A percentile compares a stretch with the other conserved stretches of the same genome.
Conservation (phyloP, 345 rosid species). For the Eucalyptus pumila region DNA sequence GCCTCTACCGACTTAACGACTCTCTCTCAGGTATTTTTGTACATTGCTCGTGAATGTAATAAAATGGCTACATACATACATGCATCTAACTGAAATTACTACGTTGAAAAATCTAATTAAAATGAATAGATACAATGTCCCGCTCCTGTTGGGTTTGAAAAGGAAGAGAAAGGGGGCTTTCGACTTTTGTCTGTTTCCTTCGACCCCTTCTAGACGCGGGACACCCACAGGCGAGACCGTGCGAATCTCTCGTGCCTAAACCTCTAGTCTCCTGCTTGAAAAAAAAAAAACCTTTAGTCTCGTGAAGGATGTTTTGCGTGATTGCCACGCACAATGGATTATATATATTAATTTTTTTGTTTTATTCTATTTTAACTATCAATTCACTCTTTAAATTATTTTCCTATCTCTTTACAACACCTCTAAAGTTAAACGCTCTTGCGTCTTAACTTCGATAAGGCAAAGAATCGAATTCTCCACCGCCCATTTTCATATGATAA, state of each 20-base stretch:
- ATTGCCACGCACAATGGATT: background rate
- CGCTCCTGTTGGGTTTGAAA: background rate
- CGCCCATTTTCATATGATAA: accelerated
- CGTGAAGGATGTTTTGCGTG: background rate
- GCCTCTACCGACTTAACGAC: background rate
- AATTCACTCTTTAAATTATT: accelerated
- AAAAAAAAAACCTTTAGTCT: background rate
- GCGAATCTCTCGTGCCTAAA: background rate
- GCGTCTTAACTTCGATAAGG: too few relatives aligned
- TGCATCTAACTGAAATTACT: background rate
- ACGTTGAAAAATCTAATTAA: background rate
- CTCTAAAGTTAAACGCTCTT: too few relatives aligned
- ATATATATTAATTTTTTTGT: too few relatives aligned
- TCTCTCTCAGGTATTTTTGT: background rate
- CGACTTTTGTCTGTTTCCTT: background rate
- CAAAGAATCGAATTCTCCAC: too few relatives aligned
- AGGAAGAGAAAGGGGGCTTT: accelerated
- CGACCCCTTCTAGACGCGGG: background rate
- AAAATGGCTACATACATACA: background rate
- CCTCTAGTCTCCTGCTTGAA: too few relatives aligned
- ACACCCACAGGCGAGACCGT: background rate
- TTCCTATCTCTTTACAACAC: too few relatives aligned
- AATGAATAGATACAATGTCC: background rate
- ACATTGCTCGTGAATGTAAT: background rate
- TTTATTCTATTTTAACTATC: too few relatives aligned